phyloP scores from a whole-genome alignment of 1,139 yeast species.

The Suhomyces maxii region DNA sequence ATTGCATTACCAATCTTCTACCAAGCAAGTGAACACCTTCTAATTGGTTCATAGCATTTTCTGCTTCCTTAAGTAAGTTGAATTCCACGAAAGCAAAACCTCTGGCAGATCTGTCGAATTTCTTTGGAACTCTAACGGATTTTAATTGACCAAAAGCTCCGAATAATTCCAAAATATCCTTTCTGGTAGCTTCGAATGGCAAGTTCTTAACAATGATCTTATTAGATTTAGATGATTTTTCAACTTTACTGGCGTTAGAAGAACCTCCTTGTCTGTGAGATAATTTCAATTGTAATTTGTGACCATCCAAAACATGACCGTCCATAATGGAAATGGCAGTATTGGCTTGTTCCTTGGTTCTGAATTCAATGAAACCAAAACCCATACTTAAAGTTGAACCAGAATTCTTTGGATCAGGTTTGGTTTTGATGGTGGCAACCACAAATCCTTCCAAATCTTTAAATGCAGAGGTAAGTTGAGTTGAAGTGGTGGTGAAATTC shows the following conservation, averaged over 20 bases:
- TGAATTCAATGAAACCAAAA: slow-evolving; percentile 93
- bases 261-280: slow-evolving; percentile 64
- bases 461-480: slow-evolving; percentile 60
- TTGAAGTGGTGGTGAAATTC: slow-evolving; percentile 75
- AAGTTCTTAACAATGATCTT: slow-evolving; percentile 93
- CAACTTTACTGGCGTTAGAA: slow-evolving; percentile 21
- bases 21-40: slow-evolving; percentile 97
- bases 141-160: slow-evolving; percentile 93
- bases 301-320: slow-evolving; percentile 83
- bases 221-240: slow-evolving; percentile 46
- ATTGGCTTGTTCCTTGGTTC: slow-evolving; percentile 72
- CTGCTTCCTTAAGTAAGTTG: slow-evolving; percentile 86
- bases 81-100: slow-evolving; percentile 98
- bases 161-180: slow-evolving; percentile 86
- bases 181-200: slow-evolving; percentile 94
- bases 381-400: slow-evolving; percentile 86
- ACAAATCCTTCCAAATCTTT: slow-evolving; percentile 75
- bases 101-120: slow-evolving; percentile 90
- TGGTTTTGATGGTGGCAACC: slow-evolving; percentile 79
- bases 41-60: slow-evolving; percentile 89
- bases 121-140: slow-evolving; percentile 94
- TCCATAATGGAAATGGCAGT: slow-evolving; percentile 74
- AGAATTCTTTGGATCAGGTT: slow-evolving; percentile 78
- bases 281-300: slow-evolving; percentile 81
- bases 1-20: slow-evolving; percentile 92